Evolutionary conservation across 1,139 yeast genomes (phyloP).

Genomic region (Candida albicans): DNA sequence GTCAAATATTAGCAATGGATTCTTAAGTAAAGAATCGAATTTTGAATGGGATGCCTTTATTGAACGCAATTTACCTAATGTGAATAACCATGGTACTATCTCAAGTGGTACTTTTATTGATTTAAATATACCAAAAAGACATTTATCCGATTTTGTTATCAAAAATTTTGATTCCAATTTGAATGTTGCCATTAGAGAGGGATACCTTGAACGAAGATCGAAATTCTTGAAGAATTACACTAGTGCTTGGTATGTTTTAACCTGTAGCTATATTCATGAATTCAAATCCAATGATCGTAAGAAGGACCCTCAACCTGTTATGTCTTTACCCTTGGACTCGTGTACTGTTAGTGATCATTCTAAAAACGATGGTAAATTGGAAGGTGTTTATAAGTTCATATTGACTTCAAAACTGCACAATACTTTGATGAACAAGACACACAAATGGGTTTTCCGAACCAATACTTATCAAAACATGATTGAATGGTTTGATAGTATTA

Average conservation of each 20-base stretch:
- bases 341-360: slow-evolving; percentile 84
- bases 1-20: slow-evolving; percentile 69
- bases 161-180: slow-evolving; percentile 70
- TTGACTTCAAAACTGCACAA: slow-evolving; percentile 68
- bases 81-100: slow-evolving; percentile 15
- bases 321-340: slow-evolving; percentile 80
- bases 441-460: slow-evolving; percentile 90
- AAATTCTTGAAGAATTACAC: slow-evolving; percentile 88
- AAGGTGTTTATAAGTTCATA: slow-evolving; percentile 73
- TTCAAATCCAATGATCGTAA: slow-evolving; percentile 82
- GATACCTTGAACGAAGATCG: slow-evolving; percentile 84
- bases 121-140: slow-evolving; percentile 68
- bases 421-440: slow-evolving; percentile 71
- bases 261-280: slow-evolving; percentile 87
- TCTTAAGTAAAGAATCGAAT: slow-evolving; percentile 72
- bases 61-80: slow-evolving; percentile 56
- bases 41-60: slow-evolving; percentile 91
- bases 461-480: slow-evolving; percentile 77
- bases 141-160: slow-evolving; percentile 60
- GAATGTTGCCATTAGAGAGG: slow-evolving; percentile 71
- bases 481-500: slow-evolving; percentile 80
- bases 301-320: slow-evolving; percentile 81
- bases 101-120: slow-evolving; percentile 67
- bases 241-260: slow-evolving; percentile 86
- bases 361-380: slow-evolving; percentile 60